Conservation (phyloP, 192 early-diverging fungal species). For the Coemansia sp. region DNA sequence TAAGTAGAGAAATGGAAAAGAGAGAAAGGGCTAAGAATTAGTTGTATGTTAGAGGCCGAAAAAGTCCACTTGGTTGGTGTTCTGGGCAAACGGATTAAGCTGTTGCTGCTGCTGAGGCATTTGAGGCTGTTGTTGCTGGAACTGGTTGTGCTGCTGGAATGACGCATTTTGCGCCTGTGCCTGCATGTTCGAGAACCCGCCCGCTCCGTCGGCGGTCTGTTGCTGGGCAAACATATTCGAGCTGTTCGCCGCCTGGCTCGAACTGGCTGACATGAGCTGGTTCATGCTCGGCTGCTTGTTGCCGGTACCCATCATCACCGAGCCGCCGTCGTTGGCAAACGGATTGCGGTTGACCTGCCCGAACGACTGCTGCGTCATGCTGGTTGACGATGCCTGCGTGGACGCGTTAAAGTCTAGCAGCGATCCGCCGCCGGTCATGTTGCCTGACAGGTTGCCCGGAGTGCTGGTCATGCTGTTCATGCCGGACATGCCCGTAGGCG, state of each 20-base stretch:
- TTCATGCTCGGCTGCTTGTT: constrained; percentile 35
- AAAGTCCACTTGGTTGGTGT: constrained; percentile 27
- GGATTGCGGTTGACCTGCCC: constrained; percentile 49
- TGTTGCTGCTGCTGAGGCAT: constrained; percentile 29
- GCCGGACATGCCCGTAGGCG: constrained; percentile 3
- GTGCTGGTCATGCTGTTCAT: constrained; percentile 7
- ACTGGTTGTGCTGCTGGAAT: constrained; percentile 7
- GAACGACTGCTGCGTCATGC: constrained; percentile 29
- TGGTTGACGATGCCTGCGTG: constrained; percentile 21
- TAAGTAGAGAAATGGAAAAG: no score
- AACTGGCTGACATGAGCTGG: constrained; percentile 36
- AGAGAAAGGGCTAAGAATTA: neutral
- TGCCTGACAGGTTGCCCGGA: constrained; percentile 3
- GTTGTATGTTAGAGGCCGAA: constrained; percentile 27
- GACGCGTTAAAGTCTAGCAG: constrained; percentile 39
- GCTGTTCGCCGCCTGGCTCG: constrained; percentile 3
- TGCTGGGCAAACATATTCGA: constrained; percentile 23
- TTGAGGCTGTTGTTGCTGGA: constrained; percentile 10
- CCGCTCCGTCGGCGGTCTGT: constrained; percentile 7
- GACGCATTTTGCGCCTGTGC: constrained; percentile 1
- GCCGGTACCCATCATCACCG: neutral
- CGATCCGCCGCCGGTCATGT: constrained; percentile 18
- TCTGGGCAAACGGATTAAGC: constrained; percentile 41
- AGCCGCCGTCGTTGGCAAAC: constrained; percentile 23
- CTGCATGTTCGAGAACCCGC: constrained; percentile 2